Evolutionary conservation across 2,329 filamentous ascomycete genomes (phyloP).

Genomic region (Trichoderma endophyticum): DNA sequence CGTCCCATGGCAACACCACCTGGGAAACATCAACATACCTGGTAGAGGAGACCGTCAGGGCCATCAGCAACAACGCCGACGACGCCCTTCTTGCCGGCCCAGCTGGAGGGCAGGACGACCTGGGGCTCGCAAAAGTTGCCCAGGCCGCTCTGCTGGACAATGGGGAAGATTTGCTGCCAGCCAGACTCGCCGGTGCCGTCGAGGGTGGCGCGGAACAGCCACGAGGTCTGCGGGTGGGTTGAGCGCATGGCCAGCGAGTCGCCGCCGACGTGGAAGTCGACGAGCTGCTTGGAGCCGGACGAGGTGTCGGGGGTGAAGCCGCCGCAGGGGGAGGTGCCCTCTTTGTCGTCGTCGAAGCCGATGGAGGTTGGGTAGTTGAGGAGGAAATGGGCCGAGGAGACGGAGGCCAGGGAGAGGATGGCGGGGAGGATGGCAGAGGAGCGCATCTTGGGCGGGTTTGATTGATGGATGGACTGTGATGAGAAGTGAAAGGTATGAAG

Average conservation of each 20-base stretch:
- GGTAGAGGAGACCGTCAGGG: conserved; percentile 54
- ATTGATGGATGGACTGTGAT: too few species aligned
- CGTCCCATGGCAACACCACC: too few species aligned
- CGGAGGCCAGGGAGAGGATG: conserved; percentile 38
- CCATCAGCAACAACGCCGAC: conserved; percentile 51
- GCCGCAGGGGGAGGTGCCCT: conserved; percentile 50
- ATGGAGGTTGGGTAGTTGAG: conserved; percentile 48
- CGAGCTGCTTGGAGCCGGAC: conserved; percentile 40
- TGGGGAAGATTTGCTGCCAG: conserved; percentile 55
- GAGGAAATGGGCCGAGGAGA: conserved; percentile 52
- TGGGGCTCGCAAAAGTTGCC: conserved; percentile 52
- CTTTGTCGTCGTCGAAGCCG: conserved; percentile 47
- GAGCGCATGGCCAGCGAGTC: conserved; percentile 48
- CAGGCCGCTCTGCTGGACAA: conserved; percentile 52
- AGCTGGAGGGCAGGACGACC: conserved; percentile 48
- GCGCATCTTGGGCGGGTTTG: conserved; percentile 37
- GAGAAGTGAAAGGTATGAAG: background rate
- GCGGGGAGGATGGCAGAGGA: conserved; percentile 33
- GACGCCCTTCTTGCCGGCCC: conserved; percentile 53
- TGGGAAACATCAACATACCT: conserved; percentile 39
- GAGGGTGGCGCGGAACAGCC: conserved; percentile 57
- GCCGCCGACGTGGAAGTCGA: conserved; percentile 57
- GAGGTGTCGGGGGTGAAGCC: conserved; percentile 45
- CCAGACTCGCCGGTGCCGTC: conserved; percentile 45
- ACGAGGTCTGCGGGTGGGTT: conserved; percentile 52